Conservation (phyloP, 352 stramenopile genomes). For the Pythium coloratum region DNA sequence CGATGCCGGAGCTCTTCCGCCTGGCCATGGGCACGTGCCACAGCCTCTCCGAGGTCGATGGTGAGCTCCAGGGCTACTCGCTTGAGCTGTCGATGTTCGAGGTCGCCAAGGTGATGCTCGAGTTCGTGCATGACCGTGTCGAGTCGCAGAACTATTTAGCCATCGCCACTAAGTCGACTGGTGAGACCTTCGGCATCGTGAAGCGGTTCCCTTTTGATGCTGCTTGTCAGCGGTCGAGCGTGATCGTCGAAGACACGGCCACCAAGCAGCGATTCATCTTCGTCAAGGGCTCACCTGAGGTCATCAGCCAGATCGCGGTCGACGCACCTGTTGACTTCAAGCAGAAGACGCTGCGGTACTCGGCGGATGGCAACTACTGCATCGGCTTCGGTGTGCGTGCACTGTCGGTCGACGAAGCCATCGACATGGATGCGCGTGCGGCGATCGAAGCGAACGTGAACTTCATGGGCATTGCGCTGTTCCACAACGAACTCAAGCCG, state of each 20-base stretch:
- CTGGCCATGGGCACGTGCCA: constrained; percentile 55
- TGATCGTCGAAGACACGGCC: constrained; percentile 38
- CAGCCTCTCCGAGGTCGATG: constrained; percentile 36
- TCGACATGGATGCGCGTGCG: constrained; percentile 27
- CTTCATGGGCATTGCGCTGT: constrained; percentile 77
- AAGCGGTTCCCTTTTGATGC: constrained; percentile 57
- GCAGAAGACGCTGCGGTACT: constrained; percentile 38
- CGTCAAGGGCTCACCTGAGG: constrained; percentile 59
- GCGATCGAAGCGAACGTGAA: constrained; percentile 54
- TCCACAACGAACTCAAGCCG: constrained; percentile 82
- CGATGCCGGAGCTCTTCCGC: constrained; percentile 11
- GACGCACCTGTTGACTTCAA: constrained; percentile 56
- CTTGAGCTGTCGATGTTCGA: constrained; percentile 61
- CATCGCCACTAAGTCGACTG: constrained; percentile 11
- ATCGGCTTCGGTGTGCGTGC: constrained; percentile 43
- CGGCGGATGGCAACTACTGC: constrained; percentile 71
- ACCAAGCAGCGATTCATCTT: constrained; percentile 41
- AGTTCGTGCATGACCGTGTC: constrained; percentile 32
- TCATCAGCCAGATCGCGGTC: constrained; percentile 31
- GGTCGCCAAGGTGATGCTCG: constrained; percentile 30
- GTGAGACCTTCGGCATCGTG: constrained; percentile 35
- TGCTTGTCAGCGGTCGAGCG: constrained; percentile 46
- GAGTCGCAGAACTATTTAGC: constrained; percentile 28
- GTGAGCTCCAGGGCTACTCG: constrained; percentile 44
- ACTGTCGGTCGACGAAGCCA: constrained; percentile 11